These are phyloP conservation scores for Coemansia sp. DNA, from an alignment of 192 early-diverging fungal genomes.

Conservation along the genomic window DNA sequence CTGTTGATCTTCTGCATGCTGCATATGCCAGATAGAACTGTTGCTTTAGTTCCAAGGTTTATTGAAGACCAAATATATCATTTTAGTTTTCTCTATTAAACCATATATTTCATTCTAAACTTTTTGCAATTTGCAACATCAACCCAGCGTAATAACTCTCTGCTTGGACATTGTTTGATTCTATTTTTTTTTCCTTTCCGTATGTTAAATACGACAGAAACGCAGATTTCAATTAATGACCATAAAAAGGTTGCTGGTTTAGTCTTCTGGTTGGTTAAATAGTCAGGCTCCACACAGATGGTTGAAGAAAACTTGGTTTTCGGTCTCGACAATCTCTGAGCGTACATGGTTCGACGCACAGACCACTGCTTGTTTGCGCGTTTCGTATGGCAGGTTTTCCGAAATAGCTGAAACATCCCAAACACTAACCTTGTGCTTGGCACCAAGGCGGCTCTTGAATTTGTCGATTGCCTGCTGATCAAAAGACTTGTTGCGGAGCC, in stretches of 20 bases:
- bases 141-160: background rate
- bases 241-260: background rate
- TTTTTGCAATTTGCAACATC: no score
- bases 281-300: constrained; percentile 24
- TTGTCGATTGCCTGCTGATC: constrained; percentile 21
- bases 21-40: constrained; percentile 18
- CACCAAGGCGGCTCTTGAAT: constrained; percentile 18
- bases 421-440: background rate
- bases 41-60: no score
- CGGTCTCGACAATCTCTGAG: constrained; percentile 49
- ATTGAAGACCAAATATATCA: no score
- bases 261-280: no score
- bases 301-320: constrained; percentile 50
- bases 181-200: no score
- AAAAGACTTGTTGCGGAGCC: constrained; percentile 13
- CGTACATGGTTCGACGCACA: constrained; percentile 53
- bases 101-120: no score
- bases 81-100: no score
- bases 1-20: constrained; percentile 35
- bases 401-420: constrained; percentile 50
- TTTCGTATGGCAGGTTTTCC: constrained; percentile 26
- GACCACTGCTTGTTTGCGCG: constrained; percentile 10
- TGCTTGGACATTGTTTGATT: no score
- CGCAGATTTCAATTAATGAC: no score
- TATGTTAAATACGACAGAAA: no score